Percentiles rank a stretch among this genome's conserved stretches.
phyloP scores from a whole-genome alignment of 1,284 basidiomycete genomes.

The Butyriboletus regius region DNA sequence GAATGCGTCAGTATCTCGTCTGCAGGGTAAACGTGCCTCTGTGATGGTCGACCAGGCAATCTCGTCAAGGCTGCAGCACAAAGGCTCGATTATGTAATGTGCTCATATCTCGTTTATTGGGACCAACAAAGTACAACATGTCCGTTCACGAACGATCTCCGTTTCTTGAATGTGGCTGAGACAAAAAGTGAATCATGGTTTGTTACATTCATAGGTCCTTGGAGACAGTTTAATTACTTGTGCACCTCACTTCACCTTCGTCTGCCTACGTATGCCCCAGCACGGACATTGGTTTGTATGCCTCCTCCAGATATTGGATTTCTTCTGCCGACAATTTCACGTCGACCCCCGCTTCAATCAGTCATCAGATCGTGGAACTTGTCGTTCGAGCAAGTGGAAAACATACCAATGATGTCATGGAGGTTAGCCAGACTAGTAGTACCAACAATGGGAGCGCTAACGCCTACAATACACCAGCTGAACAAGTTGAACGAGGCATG shows the following conservation, averaged over 20 bases:
- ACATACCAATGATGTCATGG: constrained; percentile 38
- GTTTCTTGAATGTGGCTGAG: not conserved
- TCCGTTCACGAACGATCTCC: not conserved
- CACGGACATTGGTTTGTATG: constrained; percentile 38
- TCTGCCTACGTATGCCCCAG: constrained; percentile 27
- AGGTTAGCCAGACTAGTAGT: constrained; percentile 44
- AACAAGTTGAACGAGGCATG: not conserved
- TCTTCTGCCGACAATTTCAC: constrained; percentile 44
- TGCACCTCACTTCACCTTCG: not conserved
- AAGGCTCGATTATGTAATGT: constrained; percentile 13
- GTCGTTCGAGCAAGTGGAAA: not conserved
- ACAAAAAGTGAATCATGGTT: not conserved
- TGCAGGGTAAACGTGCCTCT: constrained; percentile 2
- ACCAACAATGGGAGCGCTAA: constrained; percentile 45
- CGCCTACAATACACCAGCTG: constrained; percentile 15
- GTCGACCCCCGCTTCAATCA: constrained; percentile 27
- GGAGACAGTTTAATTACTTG: not conserved
- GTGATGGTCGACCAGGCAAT: constrained; percentile 4
- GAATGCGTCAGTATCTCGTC: not conserved
- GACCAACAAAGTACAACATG: too few relatives aligned
- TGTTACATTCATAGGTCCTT: not conserved
- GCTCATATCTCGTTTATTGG: not conserved
- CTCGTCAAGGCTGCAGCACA: not conserved
- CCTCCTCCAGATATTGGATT: constrained; percentile 39
- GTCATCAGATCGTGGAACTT: constrained; percentile 1